These are phyloP conservation scores for Colletotrichum australisinense DNA, from an alignment of 2,329 filamentous ascomycete genomes.

Conservation along the genomic window DNA sequence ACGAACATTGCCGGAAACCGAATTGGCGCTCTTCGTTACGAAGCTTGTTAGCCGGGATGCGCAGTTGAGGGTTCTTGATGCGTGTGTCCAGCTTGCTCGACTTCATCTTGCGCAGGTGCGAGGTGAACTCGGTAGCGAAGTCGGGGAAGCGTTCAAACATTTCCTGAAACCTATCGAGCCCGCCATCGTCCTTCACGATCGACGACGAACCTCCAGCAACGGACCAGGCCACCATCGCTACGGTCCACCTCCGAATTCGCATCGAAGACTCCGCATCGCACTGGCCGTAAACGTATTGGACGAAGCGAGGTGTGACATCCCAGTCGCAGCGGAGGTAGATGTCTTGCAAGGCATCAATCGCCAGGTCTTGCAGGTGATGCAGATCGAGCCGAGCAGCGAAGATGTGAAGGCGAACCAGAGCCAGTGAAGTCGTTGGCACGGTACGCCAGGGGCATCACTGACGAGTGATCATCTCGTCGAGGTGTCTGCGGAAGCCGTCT, in stretches of 20 bases:
- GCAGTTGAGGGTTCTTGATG: slow-evolving; percentile 71
- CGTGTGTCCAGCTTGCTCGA: slow-evolving; percentile 61
- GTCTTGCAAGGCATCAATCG: slow-evolving; percentile 70
- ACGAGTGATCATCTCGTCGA: slow-evolving; percentile 53
- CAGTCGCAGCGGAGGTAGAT: slow-evolving; percentile 69
- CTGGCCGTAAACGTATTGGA: slow-evolving; percentile 65
- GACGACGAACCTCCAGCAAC: slow-evolving; percentile 49
- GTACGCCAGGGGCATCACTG: slow-evolving; percentile 36
- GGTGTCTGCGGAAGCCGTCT: slow-evolving; percentile 53
- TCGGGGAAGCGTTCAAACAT: slow-evolving; percentile 58
- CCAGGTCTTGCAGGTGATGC: slow-evolving; percentile 63
- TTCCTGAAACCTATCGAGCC: slow-evolving; percentile 49
- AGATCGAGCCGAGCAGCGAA: slow-evolving; percentile 65
- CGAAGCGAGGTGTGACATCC: slow-evolving; percentile 64
- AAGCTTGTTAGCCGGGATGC: slow-evolving; percentile 66
- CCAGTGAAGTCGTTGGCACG: slow-evolving; percentile 57
- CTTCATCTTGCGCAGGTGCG: slow-evolving; percentile 64
- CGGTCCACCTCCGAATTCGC: slow-evolving; percentile 68
- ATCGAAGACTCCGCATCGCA: slow-evolving; percentile 61
- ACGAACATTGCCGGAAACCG: slow-evolving; percentile 71
- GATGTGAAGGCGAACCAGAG: slow-evolving; percentile 66
- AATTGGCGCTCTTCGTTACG: slow-evolving; percentile 68
- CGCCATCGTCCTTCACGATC: slow-evolving; percentile 36
- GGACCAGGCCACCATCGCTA: slow-evolving; percentile 70
- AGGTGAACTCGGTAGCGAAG: slow-evolving; percentile 61